Base-by-base conservation (phyloP, 2,329 filamentous ascomycete species). In the Dothiorella sarmentorum region DNA sequence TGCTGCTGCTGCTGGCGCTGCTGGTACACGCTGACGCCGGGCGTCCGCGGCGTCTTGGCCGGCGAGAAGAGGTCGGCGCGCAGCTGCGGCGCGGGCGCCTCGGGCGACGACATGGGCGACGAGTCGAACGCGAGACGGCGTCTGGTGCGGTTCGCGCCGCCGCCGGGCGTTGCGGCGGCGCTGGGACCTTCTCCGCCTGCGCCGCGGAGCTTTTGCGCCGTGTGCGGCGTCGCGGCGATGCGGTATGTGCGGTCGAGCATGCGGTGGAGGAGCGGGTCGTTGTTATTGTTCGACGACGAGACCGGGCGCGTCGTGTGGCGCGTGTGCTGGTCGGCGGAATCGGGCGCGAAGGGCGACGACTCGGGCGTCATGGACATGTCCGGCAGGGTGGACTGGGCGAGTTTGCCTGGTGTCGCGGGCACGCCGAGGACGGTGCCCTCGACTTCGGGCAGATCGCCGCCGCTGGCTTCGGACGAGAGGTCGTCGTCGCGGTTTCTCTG, bases 171-270 rank as follows among this genome's bases (percentile, higher is more conserved):
- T 5, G 93, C 91, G 73, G 94, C 29, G n/a, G n/a, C n/a, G 26
- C 22, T 13, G 3, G 66, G n/a, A 9, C 29, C 43, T 24, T 31
- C 26, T 7, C 18, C 43, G 13, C 31, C 47, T 10, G 47, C 3
- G 13, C 31, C n/a, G n/a, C n/a, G 47, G 13, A 29, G 22, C 60
- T 78, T 77, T 4, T 71, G 71, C 38, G 76, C 77, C 9, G 85
- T 87, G 64, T 94, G 86, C 0, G 94, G 94, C 9, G 94, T 99
- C 5, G 93, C 91, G 73, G 95, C 90, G 22, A 99, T 82, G 29
- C 93, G 90, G 77, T 96, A 99, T 60, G 89, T 97, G 75, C 95
- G 97, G 78, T 97, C 92, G 4, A 96, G 84, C n/a, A 97, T 81
- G 60, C 89, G 89, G 72, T 97, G 93, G 38, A 99, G 82, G 7